Evolutionary conservation across 148 eudicot species (phyloP).

Genomic region (Fagopyrum tataricum): DNA sequence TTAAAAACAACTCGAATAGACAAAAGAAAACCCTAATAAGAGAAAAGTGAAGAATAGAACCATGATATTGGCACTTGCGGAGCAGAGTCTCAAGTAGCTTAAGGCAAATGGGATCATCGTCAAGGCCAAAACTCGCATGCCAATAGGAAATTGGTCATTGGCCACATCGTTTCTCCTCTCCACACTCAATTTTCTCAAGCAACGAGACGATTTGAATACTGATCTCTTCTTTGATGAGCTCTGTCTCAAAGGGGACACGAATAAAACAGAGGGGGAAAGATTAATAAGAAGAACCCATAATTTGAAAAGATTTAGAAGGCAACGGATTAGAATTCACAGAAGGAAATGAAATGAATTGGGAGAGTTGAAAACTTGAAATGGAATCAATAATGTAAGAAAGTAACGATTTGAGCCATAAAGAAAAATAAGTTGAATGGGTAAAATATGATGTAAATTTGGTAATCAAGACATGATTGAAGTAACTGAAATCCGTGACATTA

Average conservation of each 20-base stretch:
- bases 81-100: slow-evolving; percentile 55
- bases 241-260: not conserved
- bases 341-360: slow-evolving; percentile 12
- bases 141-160: slow-evolving; percentile 50
- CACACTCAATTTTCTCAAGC: not conserved
- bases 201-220: no score
- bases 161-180: slow-evolving; percentile 10
- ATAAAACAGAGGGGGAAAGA: not conserved
- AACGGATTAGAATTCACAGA: slow-evolving; percentile 2
- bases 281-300: not conserved
- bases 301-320: not conserved
- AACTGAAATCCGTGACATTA: slow-evolving; percentile 7
- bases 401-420: not conserved
- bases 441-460: not conserved
- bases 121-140: slow-evolving; percentile 82
- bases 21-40: slow-evolving; percentile 10
- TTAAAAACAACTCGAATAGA: slow-evolving; percentile 5
- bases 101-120: slow-evolving; percentile 70
- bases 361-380: not conserved
- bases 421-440: not conserved
- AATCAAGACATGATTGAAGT: slow-evolving; percentile 8
- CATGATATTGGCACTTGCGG: slow-evolving; percentile 62
- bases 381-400: slow-evolving; percentile 7
- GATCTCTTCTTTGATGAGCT: not conserved
- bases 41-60: slow-evolving; percentile 23